phyloP scores from a whole-genome alignment of 345 rosid genomes.

The Dovyalis caffra region DNA sequence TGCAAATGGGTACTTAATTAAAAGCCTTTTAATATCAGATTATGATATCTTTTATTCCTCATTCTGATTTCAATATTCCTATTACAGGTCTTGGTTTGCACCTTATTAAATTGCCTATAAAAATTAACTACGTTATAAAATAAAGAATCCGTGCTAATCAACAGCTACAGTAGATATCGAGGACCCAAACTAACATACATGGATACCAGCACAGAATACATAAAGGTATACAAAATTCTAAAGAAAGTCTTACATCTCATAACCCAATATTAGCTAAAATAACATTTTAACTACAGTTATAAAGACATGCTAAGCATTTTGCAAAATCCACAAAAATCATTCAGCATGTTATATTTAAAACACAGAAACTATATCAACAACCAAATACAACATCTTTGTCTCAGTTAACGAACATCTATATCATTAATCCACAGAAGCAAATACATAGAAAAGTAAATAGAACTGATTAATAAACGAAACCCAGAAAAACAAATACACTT shows the following conservation, averaged over 20 bases:
- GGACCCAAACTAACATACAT: not conserved
- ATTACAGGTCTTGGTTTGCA: not conserved
- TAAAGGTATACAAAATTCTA: not conserved
- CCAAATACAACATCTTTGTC: not conserved
- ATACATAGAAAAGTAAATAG: no score
- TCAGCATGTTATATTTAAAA: no score
- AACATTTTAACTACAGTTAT: not conserved
- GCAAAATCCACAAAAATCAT: not conserved
- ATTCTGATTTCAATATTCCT: not conserved
- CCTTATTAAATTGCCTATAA: not conserved
- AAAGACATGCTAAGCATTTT: not conserved
- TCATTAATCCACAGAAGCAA: not conserved
- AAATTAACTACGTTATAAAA: not conserved
- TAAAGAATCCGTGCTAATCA: not conserved
- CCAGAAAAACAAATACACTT: not conserved
- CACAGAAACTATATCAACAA: not conserved
- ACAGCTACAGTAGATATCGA: not conserved
- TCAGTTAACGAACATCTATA: not conserved
- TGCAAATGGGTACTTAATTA: not conserved
- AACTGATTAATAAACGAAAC: not conserved
- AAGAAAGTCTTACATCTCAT: not conserved
- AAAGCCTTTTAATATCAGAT: not conserved
- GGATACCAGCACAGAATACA: no score
- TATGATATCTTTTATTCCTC: not conserved
- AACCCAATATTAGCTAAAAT: not conserved